Conservation (phyloP, 768 basidiomycete species). For the Mycena polygramma region DNA sequence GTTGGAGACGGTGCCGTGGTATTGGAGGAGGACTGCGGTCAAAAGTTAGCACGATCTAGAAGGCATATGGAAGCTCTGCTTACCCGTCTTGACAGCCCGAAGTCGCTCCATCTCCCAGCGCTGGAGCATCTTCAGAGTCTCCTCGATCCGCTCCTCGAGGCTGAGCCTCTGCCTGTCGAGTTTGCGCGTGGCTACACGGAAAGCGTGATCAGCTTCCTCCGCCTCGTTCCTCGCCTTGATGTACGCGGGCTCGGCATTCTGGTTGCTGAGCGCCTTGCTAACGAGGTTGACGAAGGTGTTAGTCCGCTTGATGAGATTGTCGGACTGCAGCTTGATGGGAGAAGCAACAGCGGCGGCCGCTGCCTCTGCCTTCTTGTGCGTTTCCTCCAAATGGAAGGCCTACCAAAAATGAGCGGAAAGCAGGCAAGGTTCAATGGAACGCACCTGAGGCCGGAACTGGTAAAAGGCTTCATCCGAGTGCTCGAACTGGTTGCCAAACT, state of each 20-base stretch:
- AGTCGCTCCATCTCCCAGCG: constrained; percentile 89
- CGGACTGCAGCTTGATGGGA: constrained; percentile 50
- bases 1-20: constrained; percentile 83
- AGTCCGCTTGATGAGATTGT: constrained; percentile 77
- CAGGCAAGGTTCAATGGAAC: constrained; percentile 24
- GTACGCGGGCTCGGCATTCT: constrained; percentile 73
- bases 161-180: constrained; percentile 88
- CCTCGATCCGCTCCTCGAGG: constrained; percentile 89
- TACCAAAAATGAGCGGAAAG: constrained; percentile 38
- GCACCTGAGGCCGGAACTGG: constrained; percentile 86
- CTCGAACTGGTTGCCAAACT: constrained; percentile 87
- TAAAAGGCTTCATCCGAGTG: constrained; percentile 84
- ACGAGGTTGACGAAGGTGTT: constrained; percentile 79
- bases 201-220: constrained; percentile 82
- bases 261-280: constrained; percentile 73
- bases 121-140: constrained; percentile 83
- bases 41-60: constrained; percentile 9
- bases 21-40: constrained; percentile 80
- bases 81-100: constrained; percentile 87
- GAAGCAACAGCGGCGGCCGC: constrained; percentile 39
- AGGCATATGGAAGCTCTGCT: constrained; percentile 23
- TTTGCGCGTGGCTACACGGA: constrained; percentile 83
- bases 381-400: constrained; percentile 73
- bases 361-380: constrained; percentile 38
- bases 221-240: constrained; percentile 83